Base-by-base conservation (phyloP, 2,329 filamentous ascomycete genomes). In the Fusarium sp. region DNA sequence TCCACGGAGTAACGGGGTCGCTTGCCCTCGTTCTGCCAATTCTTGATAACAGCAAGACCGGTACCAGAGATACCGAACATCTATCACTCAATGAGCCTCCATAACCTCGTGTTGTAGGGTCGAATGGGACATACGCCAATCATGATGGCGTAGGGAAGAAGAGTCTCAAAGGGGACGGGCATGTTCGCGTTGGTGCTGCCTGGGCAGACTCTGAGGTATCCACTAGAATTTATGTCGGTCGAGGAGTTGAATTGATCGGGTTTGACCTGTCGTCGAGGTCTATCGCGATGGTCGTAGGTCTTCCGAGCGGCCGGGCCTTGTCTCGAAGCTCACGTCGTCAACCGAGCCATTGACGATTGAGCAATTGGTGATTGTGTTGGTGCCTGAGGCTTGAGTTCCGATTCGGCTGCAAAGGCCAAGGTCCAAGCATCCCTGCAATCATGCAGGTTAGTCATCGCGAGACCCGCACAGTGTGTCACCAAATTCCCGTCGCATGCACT, bases 101-200 rank as follows among this genome's bases (percentile, higher is more conserved):
- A 48, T 54, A 28, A 16, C 30, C 46, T 62, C 39, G 54, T 30
- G 37, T 31, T 44, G 59, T 59, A 55, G 43, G 64, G 36, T 53
- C 57, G 51, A 51, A 54, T 23, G 8, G 56, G 52, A 78, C 87
- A 80, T 85, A 91, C 89, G 76, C 80, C 84, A 74, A 88, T 79
- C 79, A 91, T 88, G 84, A 91, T 90, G 79, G 82, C 89, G 80
- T 90, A 91, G 44, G 89, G 89, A 80, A 91, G 83, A 71, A 91
- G 77, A 52, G 88, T 82, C 80, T 91, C 89, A 81, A 90, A 91
- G 50, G 89, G 89, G 70, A 91, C 81, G 64, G 87, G 87, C 89
- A 91, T 91, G 66, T 59, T 74, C 75, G 72, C 62, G 69, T 56
- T 57, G 71, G 65, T 54, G 78, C 77, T 78, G 75, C 77, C 67